phyloP scores from a whole-genome alignment of 73 alveolate species.

The Uronychia setigera region DNA sequence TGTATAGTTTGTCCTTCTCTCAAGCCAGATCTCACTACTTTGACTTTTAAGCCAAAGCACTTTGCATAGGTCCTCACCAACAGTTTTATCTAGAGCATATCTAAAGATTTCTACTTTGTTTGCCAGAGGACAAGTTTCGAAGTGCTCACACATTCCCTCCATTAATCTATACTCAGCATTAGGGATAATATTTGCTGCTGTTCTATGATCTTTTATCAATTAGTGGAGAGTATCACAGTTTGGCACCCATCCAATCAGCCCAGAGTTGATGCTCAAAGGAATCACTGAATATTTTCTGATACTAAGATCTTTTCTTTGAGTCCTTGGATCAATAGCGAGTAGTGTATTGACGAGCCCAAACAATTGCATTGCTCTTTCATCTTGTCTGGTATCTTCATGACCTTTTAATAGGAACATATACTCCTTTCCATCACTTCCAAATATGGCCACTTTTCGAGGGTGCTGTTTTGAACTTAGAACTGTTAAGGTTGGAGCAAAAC shows the following conservation, averaged over 20 bases:
- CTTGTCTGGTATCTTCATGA: constrained; percentile 97
- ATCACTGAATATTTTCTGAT: constrained; percentile 97
- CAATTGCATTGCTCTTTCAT: constrained; percentile 98
- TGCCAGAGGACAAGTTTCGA: constrained; percentile 83
- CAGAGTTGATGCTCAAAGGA: constrained; percentile 95
- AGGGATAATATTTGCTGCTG: constrained; percentile 78
- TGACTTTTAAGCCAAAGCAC: constrained; percentile 95
- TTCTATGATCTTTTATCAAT: constrained; percentile 94
- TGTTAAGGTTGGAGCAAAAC: constrained; percentile 82
- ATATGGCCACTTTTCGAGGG: constrained; percentile 92
- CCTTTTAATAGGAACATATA: constrained; percentile 95
- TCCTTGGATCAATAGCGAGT: constrained; percentile 90
- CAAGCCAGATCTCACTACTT: constrained; percentile 95
- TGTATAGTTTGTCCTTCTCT: constrained; percentile 96
- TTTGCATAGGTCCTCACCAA: constrained; percentile 95
- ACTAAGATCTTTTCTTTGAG: constrained; percentile 88
- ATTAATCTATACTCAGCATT: constrained; percentile 89
- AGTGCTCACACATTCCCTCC: constrained; percentile 84
- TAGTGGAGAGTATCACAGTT: constrained; percentile 96
- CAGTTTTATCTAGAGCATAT: constrained; percentile 89
- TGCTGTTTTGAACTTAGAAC: constrained; percentile 93
- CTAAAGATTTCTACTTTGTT: constrained; percentile 93
- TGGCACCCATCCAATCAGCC: constrained; percentile 98
- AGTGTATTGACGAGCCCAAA: constrained; percentile 96
- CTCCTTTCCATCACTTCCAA: constrained; percentile 96